Conservation (phyloP, 2,329 filamentous ascomycete genomes). For the Hortaea werneckii region DNA sequence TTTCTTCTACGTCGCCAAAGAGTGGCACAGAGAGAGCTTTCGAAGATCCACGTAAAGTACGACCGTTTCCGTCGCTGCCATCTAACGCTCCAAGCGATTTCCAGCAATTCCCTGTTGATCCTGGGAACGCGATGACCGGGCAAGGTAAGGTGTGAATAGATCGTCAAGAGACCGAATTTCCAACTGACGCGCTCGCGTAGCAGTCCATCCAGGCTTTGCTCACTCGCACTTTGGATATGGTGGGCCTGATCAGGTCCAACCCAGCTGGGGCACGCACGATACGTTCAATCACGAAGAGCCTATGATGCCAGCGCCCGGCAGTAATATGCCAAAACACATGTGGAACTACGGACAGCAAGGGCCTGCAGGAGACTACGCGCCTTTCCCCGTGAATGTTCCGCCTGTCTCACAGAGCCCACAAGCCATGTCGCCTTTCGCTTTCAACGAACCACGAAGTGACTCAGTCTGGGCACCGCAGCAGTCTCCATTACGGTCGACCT, state of each 20-base stretch:
- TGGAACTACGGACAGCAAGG: neutral
- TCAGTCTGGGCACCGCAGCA: slow-evolving; percentile 1
- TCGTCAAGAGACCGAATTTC: too few species aligned
- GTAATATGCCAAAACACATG: neutral
- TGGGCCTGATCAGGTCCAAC: too few species aligned
- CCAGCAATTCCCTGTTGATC: slow-evolving; percentile 10
- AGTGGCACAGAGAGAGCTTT: slow-evolving; percentile 6
- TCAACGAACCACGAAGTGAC: neutral
- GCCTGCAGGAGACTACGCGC: slow-evolving; percentile 6
- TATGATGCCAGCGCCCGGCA: too few species aligned
- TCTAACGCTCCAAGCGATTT: slow-evolving; percentile 12
- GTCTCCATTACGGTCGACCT: slow-evolving; percentile 9
- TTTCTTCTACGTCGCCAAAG: slow-evolving; percentile 16
- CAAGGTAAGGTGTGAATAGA: neutral
- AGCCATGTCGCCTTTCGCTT: neutral
- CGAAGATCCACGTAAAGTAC: slow-evolving; percentile 8
- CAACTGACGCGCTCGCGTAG: too few species aligned
- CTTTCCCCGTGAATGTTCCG: slow-evolving; percentile 4
- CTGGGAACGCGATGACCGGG: slow-evolving; percentile 4
- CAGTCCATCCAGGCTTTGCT: too few species aligned
- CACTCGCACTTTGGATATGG: too few species aligned
- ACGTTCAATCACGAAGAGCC: too few species aligned
- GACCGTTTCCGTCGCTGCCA: slow-evolving; percentile 11
- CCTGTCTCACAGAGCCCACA: neutral
- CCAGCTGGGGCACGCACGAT: too few species aligned